phyloP scores from a whole-genome alignment of 108 stramenopile genomes.

The Thalassiosira profunda region DNA sequence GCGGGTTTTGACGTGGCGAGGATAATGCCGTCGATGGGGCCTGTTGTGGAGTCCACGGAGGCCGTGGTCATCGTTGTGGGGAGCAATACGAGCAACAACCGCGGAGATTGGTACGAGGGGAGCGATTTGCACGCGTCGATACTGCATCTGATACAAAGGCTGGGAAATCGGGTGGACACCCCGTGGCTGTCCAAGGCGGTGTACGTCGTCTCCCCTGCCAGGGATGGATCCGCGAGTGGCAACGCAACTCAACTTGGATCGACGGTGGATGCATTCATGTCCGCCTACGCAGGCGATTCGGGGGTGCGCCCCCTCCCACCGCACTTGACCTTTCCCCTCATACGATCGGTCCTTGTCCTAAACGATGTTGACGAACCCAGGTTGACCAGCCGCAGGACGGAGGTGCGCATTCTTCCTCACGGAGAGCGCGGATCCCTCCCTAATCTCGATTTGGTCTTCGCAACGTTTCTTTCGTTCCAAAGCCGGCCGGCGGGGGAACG shows the following conservation, averaged over 20 bases:
- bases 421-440: constrained; percentile 78
- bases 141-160: constrained; percentile 51
- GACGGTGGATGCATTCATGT: too few species aligned
- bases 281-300: background rate
- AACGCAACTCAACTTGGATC: too few species aligned
- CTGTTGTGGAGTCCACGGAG: constrained; percentile 58
- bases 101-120: constrained; percentile 49
- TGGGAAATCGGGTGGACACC: constrained; percentile 47
- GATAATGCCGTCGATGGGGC: constrained; percentile 49
- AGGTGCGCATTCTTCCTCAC: constrained; percentile 68
- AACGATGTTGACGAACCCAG: constrained; percentile 19
- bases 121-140: constrained; percentile 59
- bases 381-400: background rate
- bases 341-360: constrained; percentile 74
- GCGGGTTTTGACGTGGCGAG: constrained; percentile 56
- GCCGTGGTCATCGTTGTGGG: constrained; percentile 79
- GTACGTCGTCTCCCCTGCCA: constrained; percentile 67
- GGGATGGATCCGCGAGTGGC: too few species aligned
- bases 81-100: constrained; percentile 2
- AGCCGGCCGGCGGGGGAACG: constrained; percentile 22
- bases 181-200: constrained; percentile 87
- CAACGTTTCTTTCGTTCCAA: constrained; percentile 46
- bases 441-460: constrained; percentile 87
- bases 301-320: constrained; percentile 56
- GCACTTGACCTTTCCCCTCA: constrained; percentile 47